Base-by-base conservation (phyloP, 306 rosid species). In the Mimosa pudica region DNA sequence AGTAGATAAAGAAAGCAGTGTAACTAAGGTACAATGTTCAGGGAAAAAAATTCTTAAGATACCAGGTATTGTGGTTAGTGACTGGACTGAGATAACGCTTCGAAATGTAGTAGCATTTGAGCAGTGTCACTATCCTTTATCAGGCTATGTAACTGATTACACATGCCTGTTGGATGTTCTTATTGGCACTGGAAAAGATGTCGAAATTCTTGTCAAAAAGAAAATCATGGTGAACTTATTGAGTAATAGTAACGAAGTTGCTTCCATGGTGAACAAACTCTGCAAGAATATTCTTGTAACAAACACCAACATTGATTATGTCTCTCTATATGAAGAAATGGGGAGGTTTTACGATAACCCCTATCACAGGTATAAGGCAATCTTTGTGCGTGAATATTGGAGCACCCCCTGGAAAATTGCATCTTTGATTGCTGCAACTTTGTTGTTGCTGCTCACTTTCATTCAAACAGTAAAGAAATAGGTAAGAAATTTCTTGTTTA, bases 1-100 rank as follows among this genome's bases (percentile, higher is more conserved):
- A 38, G 71, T 10, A 42, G 73, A 71, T 17, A 18, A 62, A 57
- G 78, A 61, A 47, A 76, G 67, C 45, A 72, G 82, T 71, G 9
- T 84, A n/a, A 79, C 85, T 57, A 85, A 81, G 46, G 45, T 89
- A 20, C 7, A 20, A 2, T 89, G 73, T 65, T 4, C 11, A 0
- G 24, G 79, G 9, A 80, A 85, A 47, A 68, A 33, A 52, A 58
- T 46, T 14, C 60, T 87, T 41, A 48, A 62, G 61, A 87, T 87
- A 75, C 89, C 89, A 1, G 13, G 67, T 10, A 47, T 84, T 36
- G 16, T n/a, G 35, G n/a, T 78, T 32, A 0, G 51, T 49, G 77
- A 35, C 3, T 0, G 2, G 0, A 64, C 82, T 2, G 85, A 85
- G 71, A 8, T 66, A 3, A 1, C n/a, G 5, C 6, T 80, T 60